A percentile compares a stretch with the other conserved stretches of the same genome.
These are phyloP conservation scores for Phytopythium oedochilum DNA, from an alignment of 352 stramenopile genomes.

Conservation along the genomic window DNA sequence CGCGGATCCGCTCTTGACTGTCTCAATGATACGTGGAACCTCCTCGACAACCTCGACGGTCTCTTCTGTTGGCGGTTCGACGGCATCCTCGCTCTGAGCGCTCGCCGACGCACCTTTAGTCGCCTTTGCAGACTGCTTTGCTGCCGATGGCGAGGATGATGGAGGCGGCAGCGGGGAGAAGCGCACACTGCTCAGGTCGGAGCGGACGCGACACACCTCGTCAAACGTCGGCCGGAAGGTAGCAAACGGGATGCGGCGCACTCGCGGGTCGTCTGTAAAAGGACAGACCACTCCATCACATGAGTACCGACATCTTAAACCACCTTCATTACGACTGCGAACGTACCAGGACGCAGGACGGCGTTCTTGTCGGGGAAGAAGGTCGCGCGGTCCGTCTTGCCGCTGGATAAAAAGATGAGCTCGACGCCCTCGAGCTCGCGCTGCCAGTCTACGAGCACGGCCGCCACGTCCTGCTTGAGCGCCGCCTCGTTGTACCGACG, in stretches of 20 bases:
- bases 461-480: constrained; percentile 87
- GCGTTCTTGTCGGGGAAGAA: constrained; percentile 80
- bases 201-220: constrained; percentile 73
- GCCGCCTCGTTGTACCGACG: constrained; percentile 89
- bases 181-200: constrained; percentile 59
- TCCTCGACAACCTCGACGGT: constrained; percentile 13
- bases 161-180: constrained; percentile 47
- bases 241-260: constrained; percentile 80
- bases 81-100: constrained; percentile 2
- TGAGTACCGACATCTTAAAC: too few species aligned
- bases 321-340: too few species aligned
- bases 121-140: not conserved
- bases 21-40: constrained; percentile 33
- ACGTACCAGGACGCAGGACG: constrained; percentile 36
- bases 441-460: constrained; percentile 83
- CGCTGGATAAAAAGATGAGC: constrained; percentile 70
- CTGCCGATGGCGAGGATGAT: constrained; percentile 2
- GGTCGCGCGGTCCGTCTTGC: constrained; percentile 63
- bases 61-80: constrained; percentile 1
- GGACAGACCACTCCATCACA: too few species aligned
- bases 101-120: constrained; percentile 5
- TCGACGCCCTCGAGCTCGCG: constrained; percentile 36
- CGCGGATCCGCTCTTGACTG: constrained; percentile 28
- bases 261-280: constrained; percentile 44
- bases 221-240: constrained; percentile 86